Base-by-base conservation (phyloP, 768 basidiomycete genomes). In the Phallus indusiatus region DNA sequence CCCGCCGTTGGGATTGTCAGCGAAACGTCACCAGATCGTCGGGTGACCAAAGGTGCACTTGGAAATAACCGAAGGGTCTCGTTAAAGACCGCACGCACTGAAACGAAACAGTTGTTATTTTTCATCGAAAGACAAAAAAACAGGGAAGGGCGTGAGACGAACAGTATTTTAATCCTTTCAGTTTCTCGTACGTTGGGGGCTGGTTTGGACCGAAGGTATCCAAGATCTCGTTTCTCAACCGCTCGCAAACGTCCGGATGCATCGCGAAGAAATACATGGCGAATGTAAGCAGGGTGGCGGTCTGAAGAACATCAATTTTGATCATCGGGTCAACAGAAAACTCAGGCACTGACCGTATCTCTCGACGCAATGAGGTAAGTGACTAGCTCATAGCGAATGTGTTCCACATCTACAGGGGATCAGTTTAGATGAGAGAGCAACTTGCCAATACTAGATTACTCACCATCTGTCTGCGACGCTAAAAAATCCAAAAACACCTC, bases 21-120 rank as follows among this genome's bases (percentile, higher is more conserved):
- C 83, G 79, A 17, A 52, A 55, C 10, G 34, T 34, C n/a, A 54
- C 28, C 42, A 18, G 34, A 6, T 12, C 18, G 82, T 34, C 86
- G 78, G 46, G 81, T 73, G 65, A 89, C 90, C 47, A 88, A 70
- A 7, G 88, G 88, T 0, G 91, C 85, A 7, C 89, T 86, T 3
- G 88, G 88, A 71, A 85, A 92, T 1, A 92, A 72, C 17, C 89
- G 78, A 21, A 92, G 75, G 0, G 84, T 84, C 66, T 92, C 90
- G 61, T 90, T 86, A 47, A 91, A 79, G 35, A 90, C 85, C 10
- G 87, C 87, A 60, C 82, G 80, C 75, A 88, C 86, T 82, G 67
- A 58, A 52, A n/a, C n/a, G 60, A 56, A 42, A 61, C 73, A 37
- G 61, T 14, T 54, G n/a, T 37, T 37, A 12, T 24, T 46, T 48